These are phyloP conservation scores for Termitomyces sp. DNA, from an alignment of 768 basidiomycete genomes.

Conservation along the genomic window DNA sequence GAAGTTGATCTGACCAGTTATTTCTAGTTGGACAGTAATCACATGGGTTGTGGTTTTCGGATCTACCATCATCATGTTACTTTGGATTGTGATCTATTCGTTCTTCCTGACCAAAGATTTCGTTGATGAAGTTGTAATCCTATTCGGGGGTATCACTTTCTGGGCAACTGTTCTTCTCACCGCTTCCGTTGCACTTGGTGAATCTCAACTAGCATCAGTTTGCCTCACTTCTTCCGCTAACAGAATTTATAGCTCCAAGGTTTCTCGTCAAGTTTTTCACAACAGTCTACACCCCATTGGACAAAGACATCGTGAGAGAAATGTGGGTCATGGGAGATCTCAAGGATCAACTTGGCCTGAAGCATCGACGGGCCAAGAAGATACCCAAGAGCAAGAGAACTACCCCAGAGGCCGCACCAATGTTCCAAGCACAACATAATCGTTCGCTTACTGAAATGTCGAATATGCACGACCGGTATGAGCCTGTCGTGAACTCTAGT, in stretches of 20 bases:
- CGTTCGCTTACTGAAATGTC: constrained; percentile 64
- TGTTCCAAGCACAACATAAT: constrained; percentile 60
- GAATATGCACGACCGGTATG: constrained; percentile 35
- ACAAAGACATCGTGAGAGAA: constrained; percentile 90
- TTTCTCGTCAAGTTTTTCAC: constrained; percentile 72
- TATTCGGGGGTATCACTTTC: constrained; percentile 78
- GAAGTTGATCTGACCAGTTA: constrained; percentile 17
- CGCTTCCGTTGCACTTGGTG: constrained; percentile 67
- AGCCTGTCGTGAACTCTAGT: constrained; percentile 31
- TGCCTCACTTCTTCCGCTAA: background rate
- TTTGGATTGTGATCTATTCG: constrained; percentile 90
- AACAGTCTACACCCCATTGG: constrained; percentile 70
- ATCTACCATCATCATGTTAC: constrained; percentile 72
- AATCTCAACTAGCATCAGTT: constrained; percentile 12
- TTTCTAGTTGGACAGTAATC: constrained; percentile 69
- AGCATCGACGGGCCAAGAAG: constrained; percentile 52
- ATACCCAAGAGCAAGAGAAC: constrained; percentile 20
- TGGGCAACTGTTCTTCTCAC: constrained; percentile 77
- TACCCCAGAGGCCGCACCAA: constrained; percentile 62
- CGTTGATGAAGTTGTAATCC: constrained; percentile 60
- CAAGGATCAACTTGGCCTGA: constrained; percentile 74
- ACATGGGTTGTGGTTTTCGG: constrained; percentile 81
- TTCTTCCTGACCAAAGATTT: constrained; percentile 72
- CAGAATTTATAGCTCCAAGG: constrained; percentile 55
- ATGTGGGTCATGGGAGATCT: constrained; percentile 83